These are phyloP conservation scores for Grosmannia serpens DNA, from an alignment of 2,329 filamentous ascomycete genomes.

Conservation along the genomic window DNA sequence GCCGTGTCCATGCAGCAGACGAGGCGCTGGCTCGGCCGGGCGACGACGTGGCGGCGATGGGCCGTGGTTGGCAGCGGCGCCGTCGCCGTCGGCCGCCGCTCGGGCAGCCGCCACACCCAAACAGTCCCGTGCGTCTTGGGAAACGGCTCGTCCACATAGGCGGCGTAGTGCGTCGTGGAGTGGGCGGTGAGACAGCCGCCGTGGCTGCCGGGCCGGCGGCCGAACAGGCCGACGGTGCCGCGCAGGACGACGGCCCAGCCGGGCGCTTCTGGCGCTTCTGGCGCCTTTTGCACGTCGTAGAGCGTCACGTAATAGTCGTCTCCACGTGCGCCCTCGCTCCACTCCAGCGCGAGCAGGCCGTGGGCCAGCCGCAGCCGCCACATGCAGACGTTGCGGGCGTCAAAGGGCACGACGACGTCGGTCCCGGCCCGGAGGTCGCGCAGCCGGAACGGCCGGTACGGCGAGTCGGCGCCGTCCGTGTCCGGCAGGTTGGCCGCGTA, in stretches of 20 bases:
- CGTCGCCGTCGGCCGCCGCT: not conserved
- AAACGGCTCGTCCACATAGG: too few species aligned
- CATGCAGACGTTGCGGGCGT: conserved; percentile 30
- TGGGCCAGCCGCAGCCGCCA: conserved; percentile 42
- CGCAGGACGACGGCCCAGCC: not conserved
- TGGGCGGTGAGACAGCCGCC: not conserved
- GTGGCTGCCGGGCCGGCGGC: not conserved
- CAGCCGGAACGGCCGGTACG: conserved; percentile 25
- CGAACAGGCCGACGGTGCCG: not conserved
- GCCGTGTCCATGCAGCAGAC: conserved; percentile 8
- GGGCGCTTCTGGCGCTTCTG: too few species aligned
- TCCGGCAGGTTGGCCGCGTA: conserved; percentile 22
- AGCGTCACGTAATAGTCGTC: conserved; percentile 43
- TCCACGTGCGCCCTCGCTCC: too few species aligned
- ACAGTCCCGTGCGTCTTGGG: too few species aligned
- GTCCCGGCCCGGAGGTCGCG: conserved; percentile 36
- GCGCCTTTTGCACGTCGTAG: conserved; percentile 32
- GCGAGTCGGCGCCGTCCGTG: too few species aligned
- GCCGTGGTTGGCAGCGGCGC: too few species aligned
- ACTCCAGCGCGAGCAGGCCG: conserved; percentile 50
- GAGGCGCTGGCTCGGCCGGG: too few species aligned
- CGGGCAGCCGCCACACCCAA: not conserved
- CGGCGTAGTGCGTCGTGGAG: not conserved
- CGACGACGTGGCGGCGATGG: too few species aligned
- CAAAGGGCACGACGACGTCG: conserved; percentile 38